Base-by-base conservation (phyloP, 768 basidiomycete genomes). In the Mycena vulgaris region DNA sequence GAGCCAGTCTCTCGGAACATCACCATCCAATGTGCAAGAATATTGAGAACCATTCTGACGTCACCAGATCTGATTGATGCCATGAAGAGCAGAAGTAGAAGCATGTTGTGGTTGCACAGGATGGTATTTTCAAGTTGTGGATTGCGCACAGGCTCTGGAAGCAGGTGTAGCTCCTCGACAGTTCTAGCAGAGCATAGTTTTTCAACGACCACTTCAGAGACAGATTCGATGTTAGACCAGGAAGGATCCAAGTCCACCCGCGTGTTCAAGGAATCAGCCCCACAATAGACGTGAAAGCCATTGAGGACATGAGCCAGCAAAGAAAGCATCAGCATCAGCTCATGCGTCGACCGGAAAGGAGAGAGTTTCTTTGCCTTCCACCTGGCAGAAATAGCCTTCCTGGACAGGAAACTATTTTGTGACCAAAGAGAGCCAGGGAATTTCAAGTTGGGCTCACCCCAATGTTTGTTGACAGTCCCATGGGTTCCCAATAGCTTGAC, bases 391-490 rank as follows among this genome's bases (percentile, higher is more conserved):
- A 71, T 71, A 11, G 65, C 3, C 31, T 71, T 71, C n/a, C 35
- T 5, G 14, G 30, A 3, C 23, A 49, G 58, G 11, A 73, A 39
- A 7, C 11, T 49, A 42, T 73, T 63, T 28, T 48, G 27, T 23
- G 42, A 21, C 62, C 62, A 63, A 3, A 63, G 25, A 19, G 66
- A 74, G 28, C 71, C 76, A 1, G 76, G 75, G 0, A 68, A 66
- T 33, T 73, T 68, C 0, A 60, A 25, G 49, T 80, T 80, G 23
- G 76, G 73, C 14, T 42, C 70, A 7, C 79, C 79, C 79, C 79
- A 80, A 48, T 59, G 69, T 55, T 80, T 73, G 52, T 80, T 80
- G 2, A 62, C 72, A 13, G 74, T 40, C 56, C 71, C 68, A 0
- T 71, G 75, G 25, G 59, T 58, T 2, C 69, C 69, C 0, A 78